Conservation (phyloP, 1,284 basidiomycete genomes). For the Somion occarium region DNA sequence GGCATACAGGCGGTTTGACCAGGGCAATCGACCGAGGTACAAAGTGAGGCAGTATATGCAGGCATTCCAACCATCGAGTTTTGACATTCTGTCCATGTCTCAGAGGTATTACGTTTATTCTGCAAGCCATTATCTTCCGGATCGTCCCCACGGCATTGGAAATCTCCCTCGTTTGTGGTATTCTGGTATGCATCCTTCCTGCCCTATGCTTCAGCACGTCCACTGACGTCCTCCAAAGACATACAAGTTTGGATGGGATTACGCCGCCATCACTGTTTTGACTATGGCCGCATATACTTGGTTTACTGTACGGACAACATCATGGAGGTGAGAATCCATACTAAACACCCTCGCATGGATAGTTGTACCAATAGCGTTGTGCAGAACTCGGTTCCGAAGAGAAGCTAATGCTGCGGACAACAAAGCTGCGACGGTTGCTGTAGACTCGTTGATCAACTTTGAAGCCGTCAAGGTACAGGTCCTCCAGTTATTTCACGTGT, state of each 20-base stretch:
- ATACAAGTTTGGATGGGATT: conserved; percentile 97
- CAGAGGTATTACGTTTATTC: conserved; percentile 94
- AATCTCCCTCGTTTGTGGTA: conserved; percentile 96
- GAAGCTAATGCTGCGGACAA: conserved; percentile 97
- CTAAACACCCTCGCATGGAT: background rate
- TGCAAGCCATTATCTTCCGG: conserved; percentile 92
- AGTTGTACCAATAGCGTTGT: background rate
- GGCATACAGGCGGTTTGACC: conserved; percentile 95
- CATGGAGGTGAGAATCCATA: conserved; percentile 70
- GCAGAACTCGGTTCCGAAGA: conserved; percentile 90
- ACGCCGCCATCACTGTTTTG: conserved; percentile 84
- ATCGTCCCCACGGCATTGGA: conserved; percentile 95
- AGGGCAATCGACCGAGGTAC: conserved; percentile 97
- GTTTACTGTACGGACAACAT: conserved; percentile 95
- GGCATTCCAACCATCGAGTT: background rate
- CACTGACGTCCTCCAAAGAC: conserved; percentile 46
- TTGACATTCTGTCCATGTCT: background rate
- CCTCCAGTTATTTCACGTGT: too few relatives aligned
- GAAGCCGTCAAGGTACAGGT: conserved; percentile 89
- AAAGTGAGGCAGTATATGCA: conserved; percentile 55
- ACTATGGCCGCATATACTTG: conserved; percentile 93
- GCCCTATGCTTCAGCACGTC: background rate
- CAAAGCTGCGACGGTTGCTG: conserved; percentile 88
- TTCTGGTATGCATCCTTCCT: conserved; percentile 56
- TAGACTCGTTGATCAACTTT: conserved; percentile 96